Base-by-base conservation (phyloP, 2,329 filamentous ascomycete species). In the Leptographium lundbergii region DNA sequence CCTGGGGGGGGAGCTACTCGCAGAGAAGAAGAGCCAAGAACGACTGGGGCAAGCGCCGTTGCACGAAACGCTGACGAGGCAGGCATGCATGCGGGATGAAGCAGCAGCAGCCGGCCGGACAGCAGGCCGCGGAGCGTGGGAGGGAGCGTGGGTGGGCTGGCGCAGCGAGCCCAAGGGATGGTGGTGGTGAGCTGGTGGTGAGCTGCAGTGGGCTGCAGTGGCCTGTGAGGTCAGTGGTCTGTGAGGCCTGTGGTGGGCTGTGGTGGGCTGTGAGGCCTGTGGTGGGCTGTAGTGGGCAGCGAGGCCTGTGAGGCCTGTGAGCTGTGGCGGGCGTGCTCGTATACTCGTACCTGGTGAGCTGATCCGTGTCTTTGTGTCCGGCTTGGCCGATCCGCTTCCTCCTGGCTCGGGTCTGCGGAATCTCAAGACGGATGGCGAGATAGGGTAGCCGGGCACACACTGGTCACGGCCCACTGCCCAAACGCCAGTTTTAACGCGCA, bases 1-100 rank as follows among this genome's bases (percentile, higher is more conserved):
- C 54, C 58, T 42, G 54, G 54, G 54, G n/a, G n/a, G n/a, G n/a
- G n/a, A n/a, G n/a, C n/a, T n/a, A n/a, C 39, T 39, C 36, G 36
- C 36, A 39, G 36, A 17, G 39, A 42, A 45, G 42, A 45, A 45
- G 19, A 22, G 19, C 17, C 6, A 25, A 50, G 47, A 50, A 50
- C 22, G 47, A 25, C 24, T 50, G 47, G 47, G 47, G 7, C 14
- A n/a, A 45, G 47, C 22, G n/a, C 45, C 45, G 45, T 48, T 48
- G 45, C n/a, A 22, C 47, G 47, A 25, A 50, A 50, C 47, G 47
- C 47, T 50, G 47, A 25, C 47, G 22, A 50, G 47, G 47, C 24
- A 50, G 47, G 47, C 24, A 52, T 27, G 50, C 50, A 32, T 29
- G 25, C 50, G 25, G 50, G 50, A n/a, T 52, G 27, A 11, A 29